Conservation (phyloP, 169 alveolate species). For the Eimeria sp. region DNA sequence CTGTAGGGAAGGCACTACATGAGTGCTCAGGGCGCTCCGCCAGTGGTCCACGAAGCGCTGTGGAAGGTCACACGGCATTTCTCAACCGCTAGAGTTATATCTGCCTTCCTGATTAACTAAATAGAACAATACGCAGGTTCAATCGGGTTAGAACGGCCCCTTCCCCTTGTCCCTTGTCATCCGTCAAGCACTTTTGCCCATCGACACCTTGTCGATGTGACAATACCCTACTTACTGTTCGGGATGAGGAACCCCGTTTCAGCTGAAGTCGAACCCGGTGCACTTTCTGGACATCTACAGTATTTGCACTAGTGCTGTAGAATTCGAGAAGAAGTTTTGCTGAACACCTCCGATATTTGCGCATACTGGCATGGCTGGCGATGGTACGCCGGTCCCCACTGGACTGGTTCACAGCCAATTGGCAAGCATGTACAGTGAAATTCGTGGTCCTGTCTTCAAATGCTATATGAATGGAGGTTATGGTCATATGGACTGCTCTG, state of each 20-base stretch:
- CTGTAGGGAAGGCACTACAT: not conserved
- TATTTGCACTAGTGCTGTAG: not conserved
- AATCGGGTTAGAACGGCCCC: not conserved
- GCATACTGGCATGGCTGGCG: not conserved
- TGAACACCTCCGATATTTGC: not conserved
- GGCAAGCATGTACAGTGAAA: not conserved
- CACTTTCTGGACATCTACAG: not conserved
- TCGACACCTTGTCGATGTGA: not conserved
- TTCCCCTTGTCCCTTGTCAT: too few relatives aligned
- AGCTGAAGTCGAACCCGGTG: not conserved
- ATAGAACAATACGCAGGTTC: not conserved
- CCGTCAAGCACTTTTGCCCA: not conserved
- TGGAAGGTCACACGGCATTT: not conserved
- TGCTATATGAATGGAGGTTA: not conserved
- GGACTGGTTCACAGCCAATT: not conserved
- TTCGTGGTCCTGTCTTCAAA: too few relatives aligned
- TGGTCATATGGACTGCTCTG: not conserved
- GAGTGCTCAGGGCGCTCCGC: constrained; percentile 14
- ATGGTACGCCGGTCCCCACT: not conserved
- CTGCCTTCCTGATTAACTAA: not conserved
- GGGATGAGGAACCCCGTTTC: too few relatives aligned
- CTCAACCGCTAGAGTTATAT: not conserved
- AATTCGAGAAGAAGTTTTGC: not conserved
- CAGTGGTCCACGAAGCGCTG: constrained; percentile 1
- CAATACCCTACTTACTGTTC: not conserved